phyloP scores from a whole-genome alignment of 2,329 filamentous ascomycete species.

The Colletotrichum simmondsii region DNA sequence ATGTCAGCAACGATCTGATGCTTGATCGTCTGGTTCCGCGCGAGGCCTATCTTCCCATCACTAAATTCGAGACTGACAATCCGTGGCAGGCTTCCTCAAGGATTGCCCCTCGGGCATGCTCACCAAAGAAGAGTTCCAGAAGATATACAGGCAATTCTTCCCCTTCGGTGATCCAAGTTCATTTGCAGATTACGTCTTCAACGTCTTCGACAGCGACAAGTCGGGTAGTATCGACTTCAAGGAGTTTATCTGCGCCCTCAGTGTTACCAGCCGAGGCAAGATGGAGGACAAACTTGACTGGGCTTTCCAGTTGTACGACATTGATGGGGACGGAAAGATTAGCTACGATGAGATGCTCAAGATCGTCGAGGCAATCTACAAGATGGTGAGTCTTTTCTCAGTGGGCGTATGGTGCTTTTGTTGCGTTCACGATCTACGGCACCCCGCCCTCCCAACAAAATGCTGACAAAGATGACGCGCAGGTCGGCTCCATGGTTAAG shows the following conservation, averaged over 20 bases:
- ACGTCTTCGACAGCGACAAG: constrained; percentile 98
- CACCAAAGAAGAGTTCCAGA: constrained; percentile 98
- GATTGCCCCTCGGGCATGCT: constrained; percentile 97
- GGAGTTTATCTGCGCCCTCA: constrained; percentile 98
- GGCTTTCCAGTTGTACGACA: constrained; percentile 99
- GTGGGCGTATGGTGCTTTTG: not conserved
- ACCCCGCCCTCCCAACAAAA: not conserved
- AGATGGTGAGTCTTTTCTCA: constrained; percentile 77
- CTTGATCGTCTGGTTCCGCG: not conserved
- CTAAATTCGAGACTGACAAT: not conserved
- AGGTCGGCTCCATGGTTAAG: constrained; percentile 99
- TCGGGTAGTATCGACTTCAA: constrained; percentile 99
- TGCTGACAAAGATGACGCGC: constrained; percentile 18
- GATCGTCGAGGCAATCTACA: constrained; percentile 99
- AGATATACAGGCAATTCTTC: constrained; percentile 99
- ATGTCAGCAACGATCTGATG: constrained; percentile 42
- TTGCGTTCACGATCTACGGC: not conserved
- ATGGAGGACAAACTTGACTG: constrained; percentile 99
- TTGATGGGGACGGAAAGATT: constrained; percentile 98
- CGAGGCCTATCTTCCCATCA: no score
- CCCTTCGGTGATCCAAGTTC: constrained; percentile 97
- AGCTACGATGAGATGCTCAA: constrained; percentile 99
- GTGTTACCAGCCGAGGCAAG: constrained; percentile 95
- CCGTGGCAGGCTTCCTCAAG: constrained; percentile 85
- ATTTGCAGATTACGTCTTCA: constrained; percentile 99